Base-by-base conservation (phyloP, 805 yeast genomes). In the Monosporozyma servazzii region DNA sequence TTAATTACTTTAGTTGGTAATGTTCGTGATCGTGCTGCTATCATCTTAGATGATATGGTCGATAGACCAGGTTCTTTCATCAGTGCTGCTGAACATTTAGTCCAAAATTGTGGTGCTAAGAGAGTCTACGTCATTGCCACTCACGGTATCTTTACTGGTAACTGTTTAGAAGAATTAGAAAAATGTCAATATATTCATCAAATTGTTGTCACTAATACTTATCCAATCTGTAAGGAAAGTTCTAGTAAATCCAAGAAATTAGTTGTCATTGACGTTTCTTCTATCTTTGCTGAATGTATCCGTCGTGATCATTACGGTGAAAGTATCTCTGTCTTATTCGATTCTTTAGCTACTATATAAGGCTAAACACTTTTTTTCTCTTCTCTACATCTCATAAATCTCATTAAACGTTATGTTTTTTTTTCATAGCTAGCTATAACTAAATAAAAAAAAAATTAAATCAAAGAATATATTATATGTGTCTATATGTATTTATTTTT, bases 251-350 rank as follows among this genome's bases (percentile, higher is more conserved):
- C 83, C 56, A 73, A 79, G 53, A 93, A 93, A 69, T 75, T 93
- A 60, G 82, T 81, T 15, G 85, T 88, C 48, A 89, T 93, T 61
- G 99, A 93, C 64, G 95, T 93, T 48, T 86, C 96, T 54, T 86
- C 96, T 18, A 89, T 93, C 50, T 86, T 93, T 65, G 98, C 98
- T 36, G 99, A 93, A 74, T 93, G 98, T 71, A 91, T 93, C 55
- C 84, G 99, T 73, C 86, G 99, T 74, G 96, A 93, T 67, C 99
- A 93, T 69, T 90, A 91, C 62, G 99, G 99, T 68, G 98, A 91
- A 74, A 85, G 95, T 61, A 90, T 91, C 55, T 87, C 96, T 41
- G 96, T 90, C 20, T 73, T 90, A 61, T 90, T 91, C 67, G 96
- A 90, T 69, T 88, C 95, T 48, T 76, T 89, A 57, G 86, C 90